These are phyloP conservation scores for Xeromyces bisporus DNA, from an alignment of 495 filamentous ascomycete genomes.

Conservation along the genomic window DNA sequence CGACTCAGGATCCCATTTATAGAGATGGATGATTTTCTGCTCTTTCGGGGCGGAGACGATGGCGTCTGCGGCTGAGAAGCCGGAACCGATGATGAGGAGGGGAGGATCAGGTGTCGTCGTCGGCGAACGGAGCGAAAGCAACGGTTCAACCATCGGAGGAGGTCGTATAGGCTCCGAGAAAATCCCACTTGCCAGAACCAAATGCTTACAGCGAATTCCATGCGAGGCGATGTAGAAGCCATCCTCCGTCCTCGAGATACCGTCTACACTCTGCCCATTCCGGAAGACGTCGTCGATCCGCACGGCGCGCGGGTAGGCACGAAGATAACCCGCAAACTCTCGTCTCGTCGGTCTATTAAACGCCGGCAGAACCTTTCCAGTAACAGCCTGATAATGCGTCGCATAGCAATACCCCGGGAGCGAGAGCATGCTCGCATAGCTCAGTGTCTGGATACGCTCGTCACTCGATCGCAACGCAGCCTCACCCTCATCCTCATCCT, in stretches of 20 bases:
- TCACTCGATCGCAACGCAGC: conserved; percentile 37
- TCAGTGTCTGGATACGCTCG: conserved; percentile 40
- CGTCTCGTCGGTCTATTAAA: conserved; percentile 40
- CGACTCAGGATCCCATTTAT: conserved; percentile 41
- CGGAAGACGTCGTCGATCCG: conserved; percentile 36
- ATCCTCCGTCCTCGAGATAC: conserved; percentile 25
- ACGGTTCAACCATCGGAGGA: conserved; percentile 27
- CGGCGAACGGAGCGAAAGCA: conserved; percentile 13
- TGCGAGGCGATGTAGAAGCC: conserved; percentile 40
- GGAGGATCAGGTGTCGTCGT: conserved; percentile 18
- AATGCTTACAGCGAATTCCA: conserved; percentile 37
- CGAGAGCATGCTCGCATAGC: conserved; percentile 51
- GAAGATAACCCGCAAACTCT: conserved; percentile 42
- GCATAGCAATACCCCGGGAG: conserved; percentile 46
- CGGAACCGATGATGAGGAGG: conserved; percentile 44
- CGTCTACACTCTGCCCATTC: conserved; percentile 22
- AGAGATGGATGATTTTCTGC: conserved; percentile 44
- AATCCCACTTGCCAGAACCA: conserved; percentile 48
- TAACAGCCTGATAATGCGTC: conserved; percentile 29
- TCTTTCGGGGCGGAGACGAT: conserved; percentile 36
- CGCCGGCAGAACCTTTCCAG: conserved; percentile 29
- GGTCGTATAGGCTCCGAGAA: conserved; percentile 41
- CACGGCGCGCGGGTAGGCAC: conserved; percentile 36
- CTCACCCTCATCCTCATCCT: too few relatives aligned
- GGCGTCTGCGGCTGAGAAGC: conserved; percentile 47